Conservation (phyloP, 163 green algal species). For the Scenedesmus sp. region DNA sequence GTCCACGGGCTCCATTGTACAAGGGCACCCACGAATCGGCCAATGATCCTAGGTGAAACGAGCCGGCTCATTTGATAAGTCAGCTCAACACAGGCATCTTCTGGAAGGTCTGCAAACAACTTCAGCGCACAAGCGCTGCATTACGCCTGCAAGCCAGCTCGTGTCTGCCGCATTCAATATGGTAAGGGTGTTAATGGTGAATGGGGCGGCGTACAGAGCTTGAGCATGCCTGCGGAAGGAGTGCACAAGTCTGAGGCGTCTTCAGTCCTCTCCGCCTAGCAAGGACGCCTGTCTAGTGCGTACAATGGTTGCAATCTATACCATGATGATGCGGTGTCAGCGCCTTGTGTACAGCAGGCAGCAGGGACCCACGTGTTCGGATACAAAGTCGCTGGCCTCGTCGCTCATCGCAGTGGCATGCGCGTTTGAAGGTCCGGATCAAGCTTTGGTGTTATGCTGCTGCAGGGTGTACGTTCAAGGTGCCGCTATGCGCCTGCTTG, state of each 20-base stretch:
- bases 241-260: background rate
- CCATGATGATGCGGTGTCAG: background rate
- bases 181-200: background rate
- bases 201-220: background rate
- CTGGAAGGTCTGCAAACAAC: background rate
- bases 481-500: background rate
- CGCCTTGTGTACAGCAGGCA: background rate
- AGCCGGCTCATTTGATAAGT: background rate
- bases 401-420: background rate
- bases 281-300: background rate
- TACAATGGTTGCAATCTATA: background rate
- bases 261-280: background rate
- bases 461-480: background rate
- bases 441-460: background rate
- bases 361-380: background rate
- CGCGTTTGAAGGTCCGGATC: background rate
- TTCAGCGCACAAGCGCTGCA: background rate
- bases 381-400: background rate
- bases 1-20: background rate
- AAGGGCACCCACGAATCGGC: background rate
- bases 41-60: background rate
- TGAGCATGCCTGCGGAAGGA: background rate
- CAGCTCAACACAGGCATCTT: background rate
- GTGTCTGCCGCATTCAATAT: background rate
- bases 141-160: background rate